These are phyloP conservation scores for Alopecurus myosuroides DNA, from an alignment of 176 grass and related monocot genomes.

Conservation along the genomic window DNA sequence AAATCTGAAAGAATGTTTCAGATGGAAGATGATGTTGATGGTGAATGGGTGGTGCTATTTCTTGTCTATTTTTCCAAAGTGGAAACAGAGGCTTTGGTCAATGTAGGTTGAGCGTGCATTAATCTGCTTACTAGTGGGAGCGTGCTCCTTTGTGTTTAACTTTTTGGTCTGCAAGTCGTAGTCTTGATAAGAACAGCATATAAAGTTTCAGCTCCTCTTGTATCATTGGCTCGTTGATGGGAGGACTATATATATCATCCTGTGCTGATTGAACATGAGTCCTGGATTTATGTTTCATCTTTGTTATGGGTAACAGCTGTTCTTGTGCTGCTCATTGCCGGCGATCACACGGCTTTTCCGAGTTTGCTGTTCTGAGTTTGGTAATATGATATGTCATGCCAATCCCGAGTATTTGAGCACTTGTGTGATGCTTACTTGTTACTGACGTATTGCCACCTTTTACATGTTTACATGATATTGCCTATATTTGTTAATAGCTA, in stretches of 20 bases:
- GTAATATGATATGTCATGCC: slow-evolving; percentile 1
- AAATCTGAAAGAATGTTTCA: slow-evolving; percentile 42
- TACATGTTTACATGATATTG: neutral
- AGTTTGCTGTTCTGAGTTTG: slow-evolving; percentile 1
- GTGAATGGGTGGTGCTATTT: slow-evolving; percentile 35
- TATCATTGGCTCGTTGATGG: slow-evolving; percentile 13
- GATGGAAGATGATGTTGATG: slow-evolving; percentile 68
- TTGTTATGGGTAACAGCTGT: slow-evolving; percentile 34
- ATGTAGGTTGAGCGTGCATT: slow-evolving; percentile 53
- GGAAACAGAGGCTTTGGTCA: slow-evolving; percentile 39
- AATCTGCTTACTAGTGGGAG: slow-evolving; percentile 52
- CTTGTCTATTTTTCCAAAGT: slow-evolving; percentile 50
- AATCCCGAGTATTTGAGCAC: neutral
- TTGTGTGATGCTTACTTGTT: neutral
- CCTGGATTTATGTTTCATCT: slow-evolving; percentile 17
- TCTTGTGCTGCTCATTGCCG: slow-evolving; percentile 12
- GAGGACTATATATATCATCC: slow-evolving; percentile 13
- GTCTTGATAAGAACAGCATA: slow-evolving; percentile 41
- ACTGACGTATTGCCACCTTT: neutral
- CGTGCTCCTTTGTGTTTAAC: slow-evolving; percentile 40
- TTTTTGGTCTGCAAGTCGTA: slow-evolving; percentile 45
- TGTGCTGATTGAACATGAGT: slow-evolving; percentile 31
- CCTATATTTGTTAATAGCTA: neutral
- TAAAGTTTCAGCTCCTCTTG: slow-evolving; percentile 21
- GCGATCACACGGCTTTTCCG: slow-evolving; percentile 10